Evolutionary conservation across 164 flowering plant species (phyloP).

Genomic region (Macadamia integrifolia): DNA sequence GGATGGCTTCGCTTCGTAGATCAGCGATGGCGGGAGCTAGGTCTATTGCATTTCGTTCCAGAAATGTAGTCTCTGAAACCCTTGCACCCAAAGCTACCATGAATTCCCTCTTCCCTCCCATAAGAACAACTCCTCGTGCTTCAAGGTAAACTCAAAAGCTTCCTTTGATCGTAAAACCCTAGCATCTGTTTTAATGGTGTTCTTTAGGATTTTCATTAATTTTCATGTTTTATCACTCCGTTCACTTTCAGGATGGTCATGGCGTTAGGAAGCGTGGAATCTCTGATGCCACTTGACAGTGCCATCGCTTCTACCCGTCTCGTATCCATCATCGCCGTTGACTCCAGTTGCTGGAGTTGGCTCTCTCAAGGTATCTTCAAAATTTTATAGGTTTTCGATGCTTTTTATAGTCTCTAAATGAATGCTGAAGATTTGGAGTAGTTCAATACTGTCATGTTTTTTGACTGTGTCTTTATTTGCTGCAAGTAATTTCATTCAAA

Average conservation of each 20-base stretch:
- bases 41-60: constrained; percentile 32
- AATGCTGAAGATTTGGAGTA: too few species aligned
- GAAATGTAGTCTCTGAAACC: constrained; percentile 17
- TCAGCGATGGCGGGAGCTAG: constrained; percentile 33
- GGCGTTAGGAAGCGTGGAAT: constrained; percentile 46
- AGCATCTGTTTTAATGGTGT: neutral
- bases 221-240: neutral
- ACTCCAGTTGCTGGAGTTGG: constrained; percentile 76
- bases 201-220: neutral
- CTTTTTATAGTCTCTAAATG: neutral
- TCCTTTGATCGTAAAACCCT: neutral
- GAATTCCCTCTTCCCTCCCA: constrained; percentile 28
- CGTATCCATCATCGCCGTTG: constrained; percentile 51
- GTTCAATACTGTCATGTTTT: too few species aligned
- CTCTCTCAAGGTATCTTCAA: constrained; percentile 50
- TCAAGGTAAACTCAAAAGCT: constrained; percentile 25
- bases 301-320: constrained; percentile 73
- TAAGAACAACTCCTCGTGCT: constrained; percentile 21
- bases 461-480: too few species aligned
- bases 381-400: neutral
- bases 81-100: constrained; percentile 17
- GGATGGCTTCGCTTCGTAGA: constrained; percentile 42
- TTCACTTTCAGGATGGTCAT: constrained; percentile 29
- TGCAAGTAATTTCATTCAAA: too few species aligned
- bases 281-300: constrained; percentile 69